Conservation (phyloP, 139 green algal species). For the Eudorina sp. region DNA sequence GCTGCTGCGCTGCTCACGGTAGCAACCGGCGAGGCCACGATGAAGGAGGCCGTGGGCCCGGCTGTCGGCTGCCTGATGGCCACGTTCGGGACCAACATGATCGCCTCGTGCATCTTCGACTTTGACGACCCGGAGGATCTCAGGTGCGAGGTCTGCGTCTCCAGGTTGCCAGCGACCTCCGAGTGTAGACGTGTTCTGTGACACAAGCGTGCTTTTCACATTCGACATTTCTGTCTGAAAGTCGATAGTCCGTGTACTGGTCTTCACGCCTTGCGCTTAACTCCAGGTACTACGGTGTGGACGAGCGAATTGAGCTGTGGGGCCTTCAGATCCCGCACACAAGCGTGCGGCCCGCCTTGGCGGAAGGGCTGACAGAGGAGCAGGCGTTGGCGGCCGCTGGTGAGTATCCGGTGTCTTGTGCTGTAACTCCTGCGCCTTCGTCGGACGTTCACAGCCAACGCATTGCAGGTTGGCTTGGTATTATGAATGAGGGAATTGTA, state of each 20-base stretch:
- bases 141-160: constrained; percentile 43
- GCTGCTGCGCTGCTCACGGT: constrained; percentile 54
- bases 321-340: constrained; percentile 81
- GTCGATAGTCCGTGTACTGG: too few relatives aligned
- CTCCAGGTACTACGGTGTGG: constrained; percentile 61
- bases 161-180: too few relatives aligned
- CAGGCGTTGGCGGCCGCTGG: constrained; percentile 43
- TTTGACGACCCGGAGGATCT: constrained; percentile 78
- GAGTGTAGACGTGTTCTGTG: too few relatives aligned
- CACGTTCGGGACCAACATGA: constrained; percentile 82
- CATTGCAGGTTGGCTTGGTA: too few relatives aligned
- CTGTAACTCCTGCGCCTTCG: too few relatives aligned
- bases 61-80: constrained; percentile 83
- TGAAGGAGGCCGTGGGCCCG: constrained; percentile 71
- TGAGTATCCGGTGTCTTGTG: too few relatives aligned
- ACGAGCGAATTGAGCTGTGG: constrained; percentile 83
- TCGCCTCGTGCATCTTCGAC: constrained; percentile 80
- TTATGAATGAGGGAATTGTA: too few relatives aligned
- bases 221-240: too few relatives aligned
- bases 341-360: constrained; percentile 61
- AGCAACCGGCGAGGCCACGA: constrained; percentile 55
- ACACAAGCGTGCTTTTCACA: too few relatives aligned
- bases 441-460: too few relatives aligned
- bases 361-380: constrained; percentile 41
- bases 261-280: too few relatives aligned